These are phyloP conservation scores for Coemansia sp. DNA, from an alignment of 192 early-diverging fungal species.

Conservation along the genomic window DNA sequence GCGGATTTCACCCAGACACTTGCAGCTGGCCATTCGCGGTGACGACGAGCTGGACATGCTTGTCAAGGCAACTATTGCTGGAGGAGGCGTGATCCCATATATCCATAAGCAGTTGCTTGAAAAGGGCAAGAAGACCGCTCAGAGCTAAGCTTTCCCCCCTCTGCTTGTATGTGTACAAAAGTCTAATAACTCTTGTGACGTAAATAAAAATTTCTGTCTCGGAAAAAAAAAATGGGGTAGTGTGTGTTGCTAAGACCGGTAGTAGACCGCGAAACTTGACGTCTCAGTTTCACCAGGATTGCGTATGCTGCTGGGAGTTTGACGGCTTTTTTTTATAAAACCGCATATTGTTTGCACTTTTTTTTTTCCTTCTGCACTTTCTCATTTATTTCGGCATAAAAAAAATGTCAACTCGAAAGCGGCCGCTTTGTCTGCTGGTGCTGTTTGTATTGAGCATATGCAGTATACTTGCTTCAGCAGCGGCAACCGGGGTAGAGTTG, in stretches of 20 bases:
- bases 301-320: too few species aligned
- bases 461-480: background rate
- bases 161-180: background rate
- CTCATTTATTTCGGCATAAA: too few species aligned
- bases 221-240: background rate
- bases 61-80: conserved; percentile 87
- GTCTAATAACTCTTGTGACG: background rate
- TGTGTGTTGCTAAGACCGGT: background rate
- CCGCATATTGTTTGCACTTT: conserved; percentile 1
- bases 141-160: conserved; percentile 2
- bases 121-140: conserved; percentile 48
- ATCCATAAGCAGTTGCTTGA: conserved; percentile 55
- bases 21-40: conserved; percentile 88
- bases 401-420: background rate
- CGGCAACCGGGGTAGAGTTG: background rate
- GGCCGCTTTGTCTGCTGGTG: conserved; percentile 1
- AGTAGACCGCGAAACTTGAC: conserved; percentile 12
- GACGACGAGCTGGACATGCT: conserved; percentile 89
- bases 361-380: background rate
- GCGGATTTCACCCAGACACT: conserved; percentile 84
- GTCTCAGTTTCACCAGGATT: conserved; percentile 7
- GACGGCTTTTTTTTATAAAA: too few species aligned
- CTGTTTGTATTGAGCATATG: conserved; percentile 4
- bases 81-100: conserved; percentile 77
- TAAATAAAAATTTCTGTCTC: background rate